A percentile compares a stretch with the other conserved stretches of the same genome.
Evolutionary conservation across 2,329 filamentous ascomycete genomes (phyloP).

Genomic region (Drechslerella stenobrocha): DNA sequence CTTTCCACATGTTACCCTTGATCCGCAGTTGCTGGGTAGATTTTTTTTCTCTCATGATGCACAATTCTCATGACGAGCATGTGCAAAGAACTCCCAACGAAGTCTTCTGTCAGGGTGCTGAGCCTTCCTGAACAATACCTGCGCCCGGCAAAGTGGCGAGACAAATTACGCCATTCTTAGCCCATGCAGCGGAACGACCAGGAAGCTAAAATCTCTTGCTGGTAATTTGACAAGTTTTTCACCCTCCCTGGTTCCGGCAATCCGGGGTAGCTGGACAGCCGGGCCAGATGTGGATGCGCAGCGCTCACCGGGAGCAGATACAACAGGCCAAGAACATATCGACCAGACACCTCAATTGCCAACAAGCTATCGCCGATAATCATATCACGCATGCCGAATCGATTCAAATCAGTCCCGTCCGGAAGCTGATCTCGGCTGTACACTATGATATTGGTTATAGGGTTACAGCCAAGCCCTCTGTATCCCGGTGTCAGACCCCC

Average conservation of each 20-base stretch:
- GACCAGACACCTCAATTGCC: too few relatives aligned
- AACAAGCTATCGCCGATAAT: too few relatives aligned
- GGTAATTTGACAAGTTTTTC: constrained; percentile 26
- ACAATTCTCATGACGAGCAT: not conserved
- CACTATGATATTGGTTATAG: constrained; percentile 14
- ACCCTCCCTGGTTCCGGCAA: not conserved
- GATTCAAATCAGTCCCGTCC: not conserved
- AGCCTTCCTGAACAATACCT: too few relatives aligned
- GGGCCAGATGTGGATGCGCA: too few relatives aligned
- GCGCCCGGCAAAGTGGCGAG: not conserved
- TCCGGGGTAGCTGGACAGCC: not conserved
- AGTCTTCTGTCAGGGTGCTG: not conserved
- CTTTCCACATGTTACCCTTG: too few relatives aligned
- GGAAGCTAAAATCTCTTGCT: constrained; percentile 7
- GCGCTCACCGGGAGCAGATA: not conserved
- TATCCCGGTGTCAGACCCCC: constrained; percentile 20
- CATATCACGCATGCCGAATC: too few relatives aligned
- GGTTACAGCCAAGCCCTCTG: constrained; percentile 42
- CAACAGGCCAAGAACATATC: not conserved
- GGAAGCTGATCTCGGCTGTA: constrained; percentile 1
- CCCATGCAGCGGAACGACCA: not conserved
- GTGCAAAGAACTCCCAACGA: not conserved
- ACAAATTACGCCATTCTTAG: constrained; percentile 2
- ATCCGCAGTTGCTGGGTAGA: not conserved
- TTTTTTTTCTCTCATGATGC: not conserved